Percentiles rank a stretch among this genome's conserved stretches.
Evolutionary conservation across 306 rosid genomes (phyloP).

Genomic region (Quercus variabilis): DNA sequence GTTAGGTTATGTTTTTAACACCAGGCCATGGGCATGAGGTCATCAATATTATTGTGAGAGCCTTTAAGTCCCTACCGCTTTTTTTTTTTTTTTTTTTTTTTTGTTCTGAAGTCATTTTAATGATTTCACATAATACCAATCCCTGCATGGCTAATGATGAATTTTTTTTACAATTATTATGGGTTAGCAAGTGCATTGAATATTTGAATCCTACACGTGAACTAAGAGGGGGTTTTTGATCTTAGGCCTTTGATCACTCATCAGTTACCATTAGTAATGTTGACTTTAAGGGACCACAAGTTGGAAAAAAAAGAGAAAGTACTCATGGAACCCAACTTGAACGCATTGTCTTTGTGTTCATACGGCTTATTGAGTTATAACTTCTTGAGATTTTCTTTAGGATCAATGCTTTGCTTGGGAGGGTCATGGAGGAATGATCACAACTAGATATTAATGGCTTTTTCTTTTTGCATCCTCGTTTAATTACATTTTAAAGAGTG

Average conservation of each 20-base stretch:
- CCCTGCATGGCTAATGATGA: constrained; percentile 95
- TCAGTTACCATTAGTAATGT: constrained; percentile 16
- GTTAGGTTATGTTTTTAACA: constrained; percentile 25
- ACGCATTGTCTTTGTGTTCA: neutral
- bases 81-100: neutral
- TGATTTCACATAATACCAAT: constrained; percentile 92
- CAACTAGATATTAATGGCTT: neutral
- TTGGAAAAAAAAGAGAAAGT: neutral
- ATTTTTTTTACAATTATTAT: constrained; percentile 75
- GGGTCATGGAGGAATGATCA: neutral
- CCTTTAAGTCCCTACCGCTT: constrained; percentile 20
- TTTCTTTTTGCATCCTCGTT: neutral
- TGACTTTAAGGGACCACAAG: constrained; percentile 59
- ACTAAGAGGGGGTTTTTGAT: constrained; percentile 33
- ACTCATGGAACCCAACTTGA: neutral
- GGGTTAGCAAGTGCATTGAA: constrained; percentile 73
- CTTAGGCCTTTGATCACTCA: constrained; percentile 13
- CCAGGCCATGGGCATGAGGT: constrained; percentile 31
- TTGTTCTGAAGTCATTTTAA: constrained; percentile 71
- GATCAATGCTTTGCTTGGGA: neutral
- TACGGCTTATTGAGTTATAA: neutral
- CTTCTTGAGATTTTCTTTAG: neutral
- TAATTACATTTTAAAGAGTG: too few species aligned
- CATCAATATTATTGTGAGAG: constrained; percentile 34
- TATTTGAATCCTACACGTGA: constrained; percentile 82